A percentile compares a stretch with the other conserved stretches of the same genome.
phyloP scores from a whole-genome alignment of 805 yeast species.

The Yamadazyma takamatsuzukensis region DNA sequence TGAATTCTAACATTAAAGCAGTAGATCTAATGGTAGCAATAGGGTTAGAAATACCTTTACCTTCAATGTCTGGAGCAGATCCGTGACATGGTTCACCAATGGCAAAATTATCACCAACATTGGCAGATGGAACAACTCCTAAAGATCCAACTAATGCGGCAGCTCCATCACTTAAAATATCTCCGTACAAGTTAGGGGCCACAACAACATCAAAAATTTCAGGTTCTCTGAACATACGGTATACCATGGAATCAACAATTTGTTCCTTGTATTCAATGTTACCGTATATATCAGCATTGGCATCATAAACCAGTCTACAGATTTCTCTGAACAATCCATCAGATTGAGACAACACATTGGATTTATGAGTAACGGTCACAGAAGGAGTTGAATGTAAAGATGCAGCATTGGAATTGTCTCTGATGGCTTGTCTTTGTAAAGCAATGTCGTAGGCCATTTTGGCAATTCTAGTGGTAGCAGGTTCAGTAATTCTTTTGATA shows the following conservation, averaged over 20 bases:
- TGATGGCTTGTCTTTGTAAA: conserved; percentile 77
- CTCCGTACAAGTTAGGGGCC: conserved; percentile 98
- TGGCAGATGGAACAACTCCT: conserved; percentile 97
- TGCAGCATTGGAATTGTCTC: conserved; percentile 44
- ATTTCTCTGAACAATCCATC: conserved; percentile 97
- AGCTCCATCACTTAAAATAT: conserved; percentile 94
- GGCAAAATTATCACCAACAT: conserved; percentile 93
- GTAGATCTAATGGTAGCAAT: conserved; percentile 97
- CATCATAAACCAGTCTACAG: conserved; percentile 55
- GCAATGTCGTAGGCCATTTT: conserved; percentile 92
- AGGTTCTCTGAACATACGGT: conserved; percentile 98
- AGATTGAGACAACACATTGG: conserved; percentile 86
- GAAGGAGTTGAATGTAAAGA: conserved; percentile 48
- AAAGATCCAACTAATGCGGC: conserved; percentile 97
- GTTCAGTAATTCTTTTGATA: conserved; percentile 90
- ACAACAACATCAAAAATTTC: conserved; percentile 96
- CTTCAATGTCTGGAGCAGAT: conserved; percentile 98
- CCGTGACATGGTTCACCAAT: conserved; percentile 99
- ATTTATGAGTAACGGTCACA: conserved; percentile 92
- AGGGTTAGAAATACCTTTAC: conserved; percentile 92
- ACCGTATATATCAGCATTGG: conserved; percentile 54
- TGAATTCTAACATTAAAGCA: conserved; percentile 92
- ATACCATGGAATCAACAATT: conserved; percentile 98
- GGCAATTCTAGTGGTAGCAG: conserved; percentile 82
- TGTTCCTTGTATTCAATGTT: conserved; percentile 80